Base-by-base conservation (phyloP, 352 stramenopile genomes). In the Pythium apleroticum region DNA sequence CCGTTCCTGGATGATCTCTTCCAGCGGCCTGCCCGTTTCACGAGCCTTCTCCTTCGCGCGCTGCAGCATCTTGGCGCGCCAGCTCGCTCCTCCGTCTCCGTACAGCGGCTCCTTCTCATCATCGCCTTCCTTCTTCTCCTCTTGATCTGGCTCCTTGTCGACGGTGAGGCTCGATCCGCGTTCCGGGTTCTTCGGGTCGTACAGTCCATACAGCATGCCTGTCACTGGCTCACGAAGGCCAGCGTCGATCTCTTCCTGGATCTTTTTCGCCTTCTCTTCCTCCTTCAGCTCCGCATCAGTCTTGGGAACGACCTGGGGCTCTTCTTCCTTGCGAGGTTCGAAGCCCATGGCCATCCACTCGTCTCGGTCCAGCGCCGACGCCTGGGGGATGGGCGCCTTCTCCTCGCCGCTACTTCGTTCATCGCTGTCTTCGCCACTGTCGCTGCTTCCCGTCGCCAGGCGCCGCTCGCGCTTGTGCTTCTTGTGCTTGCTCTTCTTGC, bases 301-400 rank as follows among this genome's bases (percentile, higher is more conserved):
- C 66, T 89, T 87, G 19, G 73, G 53, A 24, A 73, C 53, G n/a
- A 69, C 58, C 12, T 74, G 43, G 25, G 57, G 52, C 1, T 69
- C 52, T 14, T 60, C 45, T 11, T 76, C 48, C 17, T 48, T 48
- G 31, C 59, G 60, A 17, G 62, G 60, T 60, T 82, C 72, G 62
- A 92, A 93, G n/a, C 79, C 74, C 86, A 93, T 93, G 0, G 66
- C 60, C 86, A 93, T 95, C 86, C 86, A 95, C 27, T 92, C 86
- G 35, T 95, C 83, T 30, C 83, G 81, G 27, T 67, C 52, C 8
- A 93, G 52, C 31, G 68, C 62, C n/a, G 56, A 57, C 9, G 56
- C 22, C 1, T n/a, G n/a, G n/a, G n/a, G n/a, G n/a, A n/a, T n/a
- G n/a, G n/a, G n/a, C n/a, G n/a, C n/a, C n/a, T n/a, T n/a, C n/a